These are phyloP conservation scores for Hypoxylon perforatum DNA, from an alignment of 495 filamentous ascomycete species.

Conservation along the genomic window DNA sequence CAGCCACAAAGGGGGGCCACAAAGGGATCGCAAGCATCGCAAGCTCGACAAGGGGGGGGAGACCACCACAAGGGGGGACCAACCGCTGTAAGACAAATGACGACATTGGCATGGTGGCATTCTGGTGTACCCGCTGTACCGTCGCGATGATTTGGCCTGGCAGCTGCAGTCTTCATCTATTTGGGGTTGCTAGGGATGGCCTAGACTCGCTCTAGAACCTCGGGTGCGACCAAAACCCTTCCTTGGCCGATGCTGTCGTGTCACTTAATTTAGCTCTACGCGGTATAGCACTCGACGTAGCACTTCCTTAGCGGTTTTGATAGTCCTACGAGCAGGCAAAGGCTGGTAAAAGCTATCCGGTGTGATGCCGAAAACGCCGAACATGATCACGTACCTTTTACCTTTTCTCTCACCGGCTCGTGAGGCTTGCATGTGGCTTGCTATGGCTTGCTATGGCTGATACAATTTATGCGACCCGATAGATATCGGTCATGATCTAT, in stretches of 20 bases:
- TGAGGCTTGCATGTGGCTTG: no score
- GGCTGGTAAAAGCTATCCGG: constrained; percentile 1
- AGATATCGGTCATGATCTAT: no score
- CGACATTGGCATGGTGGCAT: constrained; percentile 39
- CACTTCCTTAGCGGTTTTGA: not conserved
- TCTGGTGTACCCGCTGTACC: constrained; percentile 4
- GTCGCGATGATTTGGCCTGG: constrained; percentile 38
- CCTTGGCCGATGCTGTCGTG: constrained; percentile 34
- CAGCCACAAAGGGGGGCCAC: not conserved
- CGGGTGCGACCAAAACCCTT: constrained; percentile 25
- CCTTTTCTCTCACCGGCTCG: no score
- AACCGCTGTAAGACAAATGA: constrained; percentile 40
- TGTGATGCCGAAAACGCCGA: constrained; percentile 36
- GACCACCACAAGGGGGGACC: constrained; percentile 18
- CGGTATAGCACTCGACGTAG: constrained; percentile 28
- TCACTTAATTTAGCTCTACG: constrained; percentile 36
- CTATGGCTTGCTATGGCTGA: no score
- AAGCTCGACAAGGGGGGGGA: not conserved
- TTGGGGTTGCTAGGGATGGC: constrained; percentile 31
- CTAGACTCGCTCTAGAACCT: constrained; percentile 34
- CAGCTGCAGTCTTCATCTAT: constrained; percentile 40
- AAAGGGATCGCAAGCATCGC: not conserved
- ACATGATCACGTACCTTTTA: not conserved
- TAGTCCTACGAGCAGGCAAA: no score
- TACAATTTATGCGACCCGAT: no score